phyloP scores from a whole-genome alignment of 1,284 basidiomycete genomes.

The Megacollybia platyphylla region DNA sequence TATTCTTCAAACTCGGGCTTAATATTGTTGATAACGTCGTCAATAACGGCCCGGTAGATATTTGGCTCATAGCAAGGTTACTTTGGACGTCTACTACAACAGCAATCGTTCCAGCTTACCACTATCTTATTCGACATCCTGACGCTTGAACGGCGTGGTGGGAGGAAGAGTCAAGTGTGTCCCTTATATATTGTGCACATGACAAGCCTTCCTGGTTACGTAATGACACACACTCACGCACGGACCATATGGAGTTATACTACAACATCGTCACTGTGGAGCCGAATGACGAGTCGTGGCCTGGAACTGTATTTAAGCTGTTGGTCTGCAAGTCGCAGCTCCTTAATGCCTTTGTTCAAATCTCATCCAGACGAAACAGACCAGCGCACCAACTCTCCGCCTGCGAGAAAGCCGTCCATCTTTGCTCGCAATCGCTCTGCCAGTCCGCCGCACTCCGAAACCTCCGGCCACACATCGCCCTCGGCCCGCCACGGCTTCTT shows the following conservation, averaged over 20 bases:
- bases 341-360: constrained; percentile 17
- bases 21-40: constrained; percentile 86
- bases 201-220: not conserved
- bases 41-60: constrained; percentile 90
- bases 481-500: constrained; percentile 14
- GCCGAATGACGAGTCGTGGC: too few species aligned
- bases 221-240: constrained; percentile 20
- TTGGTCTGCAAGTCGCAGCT: not conserved
- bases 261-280: constrained; percentile 5
- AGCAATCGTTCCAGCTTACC: constrained; percentile 65
- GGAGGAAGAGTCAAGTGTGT: not conserved
- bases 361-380: constrained; percentile 8
- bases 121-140: constrained; percentile 83
- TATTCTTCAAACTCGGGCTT: constrained; percentile 96
- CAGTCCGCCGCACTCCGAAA: constrained; percentile 3
- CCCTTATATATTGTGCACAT: not conserved
- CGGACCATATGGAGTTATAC: constrained; percentile 14
- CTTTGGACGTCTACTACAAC: constrained; percentile 41
- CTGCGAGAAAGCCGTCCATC: constrained; percentile 14
- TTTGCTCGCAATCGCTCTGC: constrained; percentile 13
- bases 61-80: constrained; percentile 69
- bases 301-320: too few species aligned
- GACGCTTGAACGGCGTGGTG: constrained; percentile 15
- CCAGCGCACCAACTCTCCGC: constrained; percentile 5
- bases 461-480: not conserved